Evolutionary conservation across 2,329 filamentous ascomycete species (phyloP).

Genomic region (Pseudogymnoascus sp.): DNA sequence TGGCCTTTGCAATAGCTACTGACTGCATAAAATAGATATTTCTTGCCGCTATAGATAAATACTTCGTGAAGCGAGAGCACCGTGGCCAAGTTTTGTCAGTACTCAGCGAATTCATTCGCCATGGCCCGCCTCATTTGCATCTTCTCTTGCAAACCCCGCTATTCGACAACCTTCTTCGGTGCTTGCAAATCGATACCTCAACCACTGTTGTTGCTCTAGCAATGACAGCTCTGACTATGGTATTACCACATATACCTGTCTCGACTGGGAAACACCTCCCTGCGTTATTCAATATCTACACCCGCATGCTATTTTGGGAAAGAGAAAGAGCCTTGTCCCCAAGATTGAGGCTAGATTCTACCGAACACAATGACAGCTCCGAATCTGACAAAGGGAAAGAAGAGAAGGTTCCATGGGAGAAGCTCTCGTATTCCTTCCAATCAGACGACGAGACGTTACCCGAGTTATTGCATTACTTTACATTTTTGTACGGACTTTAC

Average conservation of each 20-base stretch:
- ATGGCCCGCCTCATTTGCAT: conserved; percentile 72
- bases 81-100: conserved; percentile 58
- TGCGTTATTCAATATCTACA: conserved; percentile 73
- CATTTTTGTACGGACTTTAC: conserved; percentile 73
- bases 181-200: conserved; percentile 68
- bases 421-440: conserved; percentile 51
- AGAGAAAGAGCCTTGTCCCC: conserved; percentile 21
- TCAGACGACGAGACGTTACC: conserved; percentile 53
- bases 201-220: conserved; percentile 68
- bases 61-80: conserved; percentile 54
- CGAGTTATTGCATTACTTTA: conserved; percentile 67
- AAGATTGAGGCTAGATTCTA: conserved; percentile 11
- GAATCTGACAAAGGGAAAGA: conserved; percentile 28
- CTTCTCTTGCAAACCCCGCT: conserved; percentile 62
- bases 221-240: conserved; percentile 68
- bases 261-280: conserved; percentile 61
- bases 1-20: conserved; percentile 19
- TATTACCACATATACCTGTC: conserved; percentile 70
- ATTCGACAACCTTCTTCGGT: conserved; percentile 62
- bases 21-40: conserved; percentile 44
- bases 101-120: conserved; percentile 62
- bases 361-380: conserved; percentile 31
- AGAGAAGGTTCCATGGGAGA: conserved; percentile 50
- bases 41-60: conserved; percentile 54
- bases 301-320: conserved; percentile 72